Percentiles rank a stretch among this genome's conserved stretches.
These are phyloP conservation scores for Cryphonectria nitschkei DNA, from an alignment of 2,329 filamentous ascomycete species.

Conservation along the genomic window DNA sequence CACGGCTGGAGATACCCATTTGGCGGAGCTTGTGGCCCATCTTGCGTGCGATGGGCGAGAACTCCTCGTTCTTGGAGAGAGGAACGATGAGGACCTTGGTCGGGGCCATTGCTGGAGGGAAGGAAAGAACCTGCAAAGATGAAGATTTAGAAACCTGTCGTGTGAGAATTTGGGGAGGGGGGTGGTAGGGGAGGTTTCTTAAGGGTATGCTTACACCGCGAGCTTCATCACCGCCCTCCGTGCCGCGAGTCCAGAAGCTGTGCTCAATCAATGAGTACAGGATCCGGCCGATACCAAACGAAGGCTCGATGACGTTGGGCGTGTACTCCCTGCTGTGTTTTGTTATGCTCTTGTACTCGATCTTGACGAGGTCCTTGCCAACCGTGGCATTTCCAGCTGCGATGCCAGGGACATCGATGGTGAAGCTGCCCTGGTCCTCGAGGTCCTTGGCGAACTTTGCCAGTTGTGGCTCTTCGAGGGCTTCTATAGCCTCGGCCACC, in stretches of 20 bases:
- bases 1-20: constrained; percentile 77
- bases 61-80: constrained; percentile 78
- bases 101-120: constrained; percentile 73
- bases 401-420: constrained; percentile 71
- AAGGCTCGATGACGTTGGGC: constrained; percentile 95
- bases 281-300: constrained; percentile 95
- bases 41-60: constrained; percentile 74
- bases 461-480: constrained; percentile 78
- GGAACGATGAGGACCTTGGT: constrained; percentile 94
- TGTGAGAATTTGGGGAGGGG: background rate
- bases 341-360: constrained; percentile 80
- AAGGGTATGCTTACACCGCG: constrained; percentile 70
- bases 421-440: constrained; percentile 72
- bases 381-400: constrained; percentile 77
- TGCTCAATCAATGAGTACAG: constrained; percentile 94
- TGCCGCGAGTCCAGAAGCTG: constrained; percentile 84
- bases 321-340: constrained; percentile 90
- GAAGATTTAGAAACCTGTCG: constrained; percentile 1
- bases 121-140: constrained; percentile 62
- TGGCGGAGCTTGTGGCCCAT: constrained; percentile 77
- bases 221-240: constrained; percentile 74
- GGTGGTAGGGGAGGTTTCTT: background rate
- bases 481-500: constrained; percentile 74
- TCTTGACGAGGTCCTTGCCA: constrained; percentile 75
- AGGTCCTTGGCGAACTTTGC: constrained; percentile 79